Conservation (phyloP, 805 yeast species). For the Grigorovia transvaalensis region DNA sequence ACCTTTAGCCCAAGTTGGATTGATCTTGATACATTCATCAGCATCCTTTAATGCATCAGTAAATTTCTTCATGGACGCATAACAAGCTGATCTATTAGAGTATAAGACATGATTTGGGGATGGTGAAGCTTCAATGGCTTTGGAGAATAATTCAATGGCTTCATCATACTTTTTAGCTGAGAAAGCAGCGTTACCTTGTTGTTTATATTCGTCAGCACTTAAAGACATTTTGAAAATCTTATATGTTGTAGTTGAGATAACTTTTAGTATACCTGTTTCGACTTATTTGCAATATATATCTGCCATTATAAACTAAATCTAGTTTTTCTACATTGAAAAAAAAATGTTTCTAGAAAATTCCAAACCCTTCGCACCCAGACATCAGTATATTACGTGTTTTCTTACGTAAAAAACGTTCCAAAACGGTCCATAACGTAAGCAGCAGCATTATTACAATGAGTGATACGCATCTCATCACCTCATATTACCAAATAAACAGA, state of each 20-base stretch:
- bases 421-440: background rate
- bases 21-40: constrained; percentile 66
- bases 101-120: constrained; percentile 84
- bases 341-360: constrained; percentile 4
- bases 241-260: background rate
- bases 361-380: background rate
- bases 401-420: too few relatives aligned
- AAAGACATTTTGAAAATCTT: constrained; percentile 6
- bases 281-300: background rate
- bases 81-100: constrained; percentile 90
- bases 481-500: too few relatives aligned
- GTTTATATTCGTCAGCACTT: constrained; percentile 67
- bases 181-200: constrained; percentile 89
- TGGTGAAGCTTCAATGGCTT: constrained; percentile 78
- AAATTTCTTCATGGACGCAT: constrained; percentile 70
- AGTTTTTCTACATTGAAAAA: background rate
- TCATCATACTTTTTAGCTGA: constrained; percentile 71
- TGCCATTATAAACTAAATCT: background rate
- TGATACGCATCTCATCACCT: too few relatives aligned
- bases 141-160: constrained; percentile 72
- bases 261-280: background rate
- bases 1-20: constrained; percentile 90
- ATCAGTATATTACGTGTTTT: background rate
- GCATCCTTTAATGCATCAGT: constrained; percentile 76
- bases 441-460: background rate